phyloP scores from a whole-genome alignment of 2,329 filamentous ascomycete genomes.

The Fusarium continuum region DNA sequence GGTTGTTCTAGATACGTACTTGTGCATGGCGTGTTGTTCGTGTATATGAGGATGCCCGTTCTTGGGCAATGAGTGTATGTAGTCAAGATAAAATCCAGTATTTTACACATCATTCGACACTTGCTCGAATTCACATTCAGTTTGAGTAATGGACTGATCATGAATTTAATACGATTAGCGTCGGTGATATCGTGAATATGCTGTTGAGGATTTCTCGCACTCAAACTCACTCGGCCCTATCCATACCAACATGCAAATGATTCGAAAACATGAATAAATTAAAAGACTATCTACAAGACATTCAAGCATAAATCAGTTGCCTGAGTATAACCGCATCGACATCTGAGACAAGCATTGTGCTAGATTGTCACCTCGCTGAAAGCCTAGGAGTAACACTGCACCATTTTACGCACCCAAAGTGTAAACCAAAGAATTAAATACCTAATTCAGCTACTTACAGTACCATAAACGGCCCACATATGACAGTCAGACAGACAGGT shows the following conservation, averaged over 20 bases:
- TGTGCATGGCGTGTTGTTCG: not conserved
- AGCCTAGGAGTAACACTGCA: too few relatives aligned
- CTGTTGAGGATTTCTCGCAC: too few relatives aligned
- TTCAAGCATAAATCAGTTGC: not conserved
- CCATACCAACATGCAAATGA: too few relatives aligned
- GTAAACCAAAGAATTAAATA: not conserved
- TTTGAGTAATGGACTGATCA: too few relatives aligned
- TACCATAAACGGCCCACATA: not conserved
- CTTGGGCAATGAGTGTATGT: slow-evolving; percentile 21
- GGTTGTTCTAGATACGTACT: slow-evolving; percentile 47
- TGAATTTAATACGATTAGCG: too few relatives aligned
- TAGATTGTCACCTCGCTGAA: too few relatives aligned
- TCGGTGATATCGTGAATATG: too few relatives aligned
- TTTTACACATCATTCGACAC: slow-evolving; percentile 5
- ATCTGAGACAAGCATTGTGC: too few relatives aligned
- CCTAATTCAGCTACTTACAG: not conserved
- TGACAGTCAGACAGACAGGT: too few relatives aligned
- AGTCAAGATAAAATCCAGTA: slow-evolving; percentile 20
- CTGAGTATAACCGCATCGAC: not conserved
- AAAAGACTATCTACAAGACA: not conserved
- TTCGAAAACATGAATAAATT: not conserved
- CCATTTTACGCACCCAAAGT: not conserved
- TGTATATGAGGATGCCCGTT: slow-evolving; percentile 8
- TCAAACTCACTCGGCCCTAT: too few relatives aligned
- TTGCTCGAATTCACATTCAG: not conserved